A percentile compares a stretch with the other conserved stretches of the same genome.
These are phyloP conservation scores for Tylopilus felleus DNA, from an alignment of 768 basidiomycete species.

Conservation along the genomic window DNA sequence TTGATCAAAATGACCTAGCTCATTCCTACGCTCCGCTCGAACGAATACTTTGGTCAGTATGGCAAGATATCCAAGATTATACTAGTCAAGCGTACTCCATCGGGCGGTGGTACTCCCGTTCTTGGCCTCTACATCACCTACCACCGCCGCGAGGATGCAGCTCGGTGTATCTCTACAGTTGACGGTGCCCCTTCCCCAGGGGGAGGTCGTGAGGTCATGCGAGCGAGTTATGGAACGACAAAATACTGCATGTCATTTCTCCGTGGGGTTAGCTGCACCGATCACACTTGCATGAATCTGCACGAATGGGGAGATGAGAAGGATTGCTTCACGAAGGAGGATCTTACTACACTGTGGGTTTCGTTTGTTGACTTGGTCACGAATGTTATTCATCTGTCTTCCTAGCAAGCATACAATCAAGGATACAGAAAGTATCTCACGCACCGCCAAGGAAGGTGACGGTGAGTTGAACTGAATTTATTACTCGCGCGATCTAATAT, in stretches of 20 bases:
- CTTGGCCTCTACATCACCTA: slow-evolving; percentile 98
- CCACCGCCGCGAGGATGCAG: slow-evolving; percentile 90
- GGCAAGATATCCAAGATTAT: slow-evolving; percentile 97
- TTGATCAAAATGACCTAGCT: slow-evolving; percentile 45
- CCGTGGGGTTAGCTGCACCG: slow-evolving; percentile 77
- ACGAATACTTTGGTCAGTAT: slow-evolving; percentile 98
- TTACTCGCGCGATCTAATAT: slow-evolving; percentile 6
- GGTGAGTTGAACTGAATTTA: slow-evolving; percentile 33
- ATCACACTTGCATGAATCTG: slow-evolving; percentile 87
- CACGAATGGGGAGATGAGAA: slow-evolving; percentile 99
- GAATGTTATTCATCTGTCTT: neutral
- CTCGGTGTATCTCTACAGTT: slow-evolving; percentile 86
- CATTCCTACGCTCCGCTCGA: slow-evolving; percentile 87
- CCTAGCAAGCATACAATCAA: slow-evolving; percentile 89
- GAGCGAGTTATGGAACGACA: slow-evolving; percentile 93
- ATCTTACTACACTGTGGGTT: slow-evolving; percentile 83
- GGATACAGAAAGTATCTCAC: slow-evolving; percentile 70
- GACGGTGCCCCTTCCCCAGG: slow-evolving; percentile 92
- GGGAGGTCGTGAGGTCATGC: slow-evolving; percentile 83
- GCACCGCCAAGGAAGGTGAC: slow-evolving; percentile 57
- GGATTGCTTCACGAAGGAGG: slow-evolving; percentile 96
- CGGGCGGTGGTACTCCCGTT: slow-evolving; percentile 67
- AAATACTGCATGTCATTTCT: slow-evolving; percentile 98
- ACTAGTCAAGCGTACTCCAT: slow-evolving; percentile 81
- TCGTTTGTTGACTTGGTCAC: slow-evolving; percentile 6